Evolutionary conservation across 257 asterid species (phyloP).

Genomic region (Capsicum chinense): DNA sequence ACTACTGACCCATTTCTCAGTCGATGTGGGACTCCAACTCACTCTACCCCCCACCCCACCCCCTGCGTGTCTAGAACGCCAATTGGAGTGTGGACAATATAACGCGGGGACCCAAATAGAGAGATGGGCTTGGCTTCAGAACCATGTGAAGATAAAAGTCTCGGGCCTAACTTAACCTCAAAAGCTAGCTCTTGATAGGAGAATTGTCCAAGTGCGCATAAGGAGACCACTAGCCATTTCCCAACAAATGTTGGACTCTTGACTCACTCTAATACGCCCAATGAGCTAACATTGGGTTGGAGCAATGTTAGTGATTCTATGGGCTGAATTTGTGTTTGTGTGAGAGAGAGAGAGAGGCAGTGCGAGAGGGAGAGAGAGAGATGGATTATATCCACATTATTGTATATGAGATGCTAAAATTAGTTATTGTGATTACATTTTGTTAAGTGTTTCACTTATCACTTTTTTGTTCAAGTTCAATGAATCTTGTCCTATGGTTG

Average conservation of each 20-base stretch:
- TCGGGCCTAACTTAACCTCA: too few relatives aligned
- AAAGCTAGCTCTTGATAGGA: too few relatives aligned
- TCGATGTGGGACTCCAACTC: not conserved
- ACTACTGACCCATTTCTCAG: not conserved
- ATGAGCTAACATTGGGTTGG: not conserved
- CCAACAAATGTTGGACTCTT: too few relatives aligned
- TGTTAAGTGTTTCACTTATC: not conserved
- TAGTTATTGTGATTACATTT: not conserved
- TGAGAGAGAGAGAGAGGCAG: too few relatives aligned
- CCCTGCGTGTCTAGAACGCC: too few relatives aligned
- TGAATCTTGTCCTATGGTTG: not conserved
- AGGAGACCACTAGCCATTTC: too few relatives aligned
- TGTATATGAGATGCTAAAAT: not conserved
- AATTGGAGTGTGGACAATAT: too few relatives aligned
- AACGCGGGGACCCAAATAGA: too few relatives aligned
- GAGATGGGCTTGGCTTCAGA: too few relatives aligned
- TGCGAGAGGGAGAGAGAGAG: too few relatives aligned
- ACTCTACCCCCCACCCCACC: not conserved
- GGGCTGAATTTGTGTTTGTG: not conserved
- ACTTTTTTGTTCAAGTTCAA: not conserved
- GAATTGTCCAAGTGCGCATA: too few relatives aligned
- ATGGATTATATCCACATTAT: slow-evolving; percentile 9
- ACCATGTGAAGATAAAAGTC: too few relatives aligned
- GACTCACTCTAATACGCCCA: not conserved
- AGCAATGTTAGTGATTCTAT: not conserved